These are phyloP conservation scores for Manihot esculenta DNA, from an alignment of 441 rosid species.

Conservation along the genomic window DNA sequence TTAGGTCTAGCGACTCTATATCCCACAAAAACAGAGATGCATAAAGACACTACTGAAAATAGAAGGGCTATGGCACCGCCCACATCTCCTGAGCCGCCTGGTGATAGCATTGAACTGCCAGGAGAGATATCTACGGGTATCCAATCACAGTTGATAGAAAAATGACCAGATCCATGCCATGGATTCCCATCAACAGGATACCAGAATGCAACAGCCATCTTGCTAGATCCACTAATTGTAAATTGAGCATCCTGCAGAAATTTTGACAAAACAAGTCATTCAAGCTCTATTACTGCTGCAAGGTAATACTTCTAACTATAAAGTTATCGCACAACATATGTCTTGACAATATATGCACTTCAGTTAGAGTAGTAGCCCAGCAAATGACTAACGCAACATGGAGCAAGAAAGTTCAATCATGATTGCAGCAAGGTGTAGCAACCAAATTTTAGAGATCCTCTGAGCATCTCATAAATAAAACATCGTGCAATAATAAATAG, in stretches of 20 bases:
- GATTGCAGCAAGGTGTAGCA: background rate
- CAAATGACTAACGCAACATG: background rate
- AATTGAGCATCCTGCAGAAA: conserved; percentile 81
- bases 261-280: conserved; percentile 3
- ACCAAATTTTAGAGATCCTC: background rate
- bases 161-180: conserved; percentile 89
- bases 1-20: conserved; percentile 43
- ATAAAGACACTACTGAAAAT: conserved; percentile 56
- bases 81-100: conserved; percentile 46
- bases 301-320: conserved; percentile 30
- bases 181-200: conserved; percentile 73
- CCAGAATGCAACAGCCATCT: conserved; percentile 93
- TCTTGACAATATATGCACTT: background rate
- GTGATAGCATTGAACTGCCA: conserved; percentile 37
- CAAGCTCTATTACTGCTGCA: background rate
- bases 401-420: background rate
- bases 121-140: conserved; percentile 57
- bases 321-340: no score
- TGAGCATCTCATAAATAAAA: background rate
- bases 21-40: conserved; percentile 53
- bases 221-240: conserved; percentile 61
- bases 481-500: background rate
- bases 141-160: conserved; percentile 80
- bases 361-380: background rate
- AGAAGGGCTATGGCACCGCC: conserved; percentile 63